phyloP scores from a whole-genome alignment of 768 basidiomycete species.

The Lanmaoa rubissima region DNA sequence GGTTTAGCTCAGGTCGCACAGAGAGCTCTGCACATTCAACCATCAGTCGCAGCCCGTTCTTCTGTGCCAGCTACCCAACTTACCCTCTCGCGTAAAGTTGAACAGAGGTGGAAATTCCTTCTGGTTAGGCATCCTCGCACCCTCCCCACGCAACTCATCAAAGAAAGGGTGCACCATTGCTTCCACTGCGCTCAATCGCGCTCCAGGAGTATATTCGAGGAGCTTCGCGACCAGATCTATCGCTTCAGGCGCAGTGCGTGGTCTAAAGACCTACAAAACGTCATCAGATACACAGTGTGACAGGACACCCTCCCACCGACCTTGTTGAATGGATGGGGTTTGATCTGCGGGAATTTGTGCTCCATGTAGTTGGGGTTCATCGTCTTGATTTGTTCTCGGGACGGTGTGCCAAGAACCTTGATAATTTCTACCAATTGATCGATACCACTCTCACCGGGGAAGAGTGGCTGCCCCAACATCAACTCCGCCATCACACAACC shows the following conservation, averaged over 20 bases:
- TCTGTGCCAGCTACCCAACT: constrained; percentile 30
- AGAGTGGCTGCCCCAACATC: constrained; percentile 98
- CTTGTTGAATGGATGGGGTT: constrained; percentile 99
- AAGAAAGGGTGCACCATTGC: constrained; percentile 97
- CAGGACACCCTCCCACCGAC: constrained; percentile 36
- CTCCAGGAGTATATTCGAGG: constrained; percentile 96
- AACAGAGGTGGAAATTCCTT: constrained; percentile 94
- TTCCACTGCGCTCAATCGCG: constrained; percentile 84
- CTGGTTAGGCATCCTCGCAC: constrained; percentile 94
- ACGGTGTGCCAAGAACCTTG: constrained; percentile 98
- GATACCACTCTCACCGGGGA: constrained; percentile 98
- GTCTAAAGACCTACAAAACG: constrained; percentile 85
- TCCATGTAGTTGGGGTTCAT: constrained; percentile 99
- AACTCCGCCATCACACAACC: constrained; percentile 99
- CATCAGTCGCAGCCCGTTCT: constrained; percentile 2
- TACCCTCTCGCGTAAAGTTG: constrained; percentile 94
- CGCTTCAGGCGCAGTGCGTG: constrained; percentile 92
- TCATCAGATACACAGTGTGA: constrained; percentile 14
- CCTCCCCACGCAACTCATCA: constrained; percentile 89
- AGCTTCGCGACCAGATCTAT: constrained; percentile 94
- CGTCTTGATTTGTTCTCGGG: constrained; percentile 99
- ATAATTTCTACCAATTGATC: constrained; percentile 99
- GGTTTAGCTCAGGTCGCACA: constrained; percentile 91
- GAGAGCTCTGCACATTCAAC: constrained; percentile 71
- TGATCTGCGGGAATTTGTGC: constrained; percentile 99